A percentile compares a stretch with the other conserved stretches of the same genome.
Conservation (phyloP, 208 protist genomes). For the Crithidia bombi region DNA sequence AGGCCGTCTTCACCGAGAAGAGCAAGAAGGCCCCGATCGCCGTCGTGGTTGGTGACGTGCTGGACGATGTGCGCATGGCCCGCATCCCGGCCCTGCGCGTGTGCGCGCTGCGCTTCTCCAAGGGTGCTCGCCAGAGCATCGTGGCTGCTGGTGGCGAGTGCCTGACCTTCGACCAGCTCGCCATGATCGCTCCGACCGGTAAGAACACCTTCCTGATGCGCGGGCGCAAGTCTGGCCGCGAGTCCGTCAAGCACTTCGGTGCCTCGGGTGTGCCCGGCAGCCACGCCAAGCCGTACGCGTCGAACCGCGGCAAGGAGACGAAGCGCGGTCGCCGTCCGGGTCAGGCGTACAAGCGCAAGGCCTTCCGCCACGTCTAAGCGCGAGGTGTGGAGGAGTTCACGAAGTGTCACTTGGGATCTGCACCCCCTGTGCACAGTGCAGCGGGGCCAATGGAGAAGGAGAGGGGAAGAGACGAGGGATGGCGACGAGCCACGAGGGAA, state of each 20-base stretch:
- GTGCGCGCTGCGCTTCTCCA: conserved; percentile 98
- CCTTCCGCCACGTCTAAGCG: conserved; percentile 80
- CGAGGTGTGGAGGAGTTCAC: background rate
- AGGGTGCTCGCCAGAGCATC: conserved; percentile 98
- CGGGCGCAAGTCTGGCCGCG: conserved; percentile 94
- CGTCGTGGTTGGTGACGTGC: conserved; percentile 98
- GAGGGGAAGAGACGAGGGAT: too few relatives aligned
- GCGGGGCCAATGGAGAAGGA: background rate
- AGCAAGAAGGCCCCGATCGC: conserved; percentile 93
- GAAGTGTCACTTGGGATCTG: conserved; percentile 18
- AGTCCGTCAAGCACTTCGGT: conserved; percentile 99
- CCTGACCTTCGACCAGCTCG: conserved; percentile 99
- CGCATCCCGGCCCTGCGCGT: conserved; percentile 96
- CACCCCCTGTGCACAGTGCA: conserved; percentile 2
- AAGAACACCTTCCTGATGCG: conserved; percentile 98
- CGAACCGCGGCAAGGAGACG: conserved; percentile 91
- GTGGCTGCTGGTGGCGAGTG: conserved; percentile 97
- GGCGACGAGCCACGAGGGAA: background rate
- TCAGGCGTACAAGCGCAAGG: conserved; percentile 79
- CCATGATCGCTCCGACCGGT: conserved; percentile 96
- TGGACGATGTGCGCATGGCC: conserved; percentile 98
- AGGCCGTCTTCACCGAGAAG: conserved; percentile 79
- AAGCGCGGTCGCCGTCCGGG: conserved; percentile 95
- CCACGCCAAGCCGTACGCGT: conserved; percentile 91
- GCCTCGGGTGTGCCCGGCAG: conserved; percentile 94